phyloP scores from a whole-genome alignment of 2,329 filamentous ascomycete species.

The Emergomyces africanus region DNA sequence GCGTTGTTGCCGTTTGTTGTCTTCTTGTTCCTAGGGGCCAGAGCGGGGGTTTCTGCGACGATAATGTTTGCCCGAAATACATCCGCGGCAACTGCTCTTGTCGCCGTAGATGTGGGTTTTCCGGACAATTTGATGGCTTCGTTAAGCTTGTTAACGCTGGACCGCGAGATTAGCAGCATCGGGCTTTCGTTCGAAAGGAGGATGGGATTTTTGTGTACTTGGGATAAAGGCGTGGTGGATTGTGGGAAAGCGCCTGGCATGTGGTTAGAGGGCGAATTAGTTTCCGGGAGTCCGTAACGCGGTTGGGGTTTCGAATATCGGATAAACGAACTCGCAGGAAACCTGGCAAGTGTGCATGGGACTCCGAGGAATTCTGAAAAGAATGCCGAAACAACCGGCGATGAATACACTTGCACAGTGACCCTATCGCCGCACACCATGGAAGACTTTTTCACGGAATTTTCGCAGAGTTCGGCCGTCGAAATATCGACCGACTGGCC shows the following conservation, averaged over 20 bases:
- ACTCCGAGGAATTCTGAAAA: slow-evolving; percentile 65
- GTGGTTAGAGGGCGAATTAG: slow-evolving; percentile 2
- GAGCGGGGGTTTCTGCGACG: slow-evolving; percentile 42
- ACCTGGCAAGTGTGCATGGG: slow-evolving; percentile 71
- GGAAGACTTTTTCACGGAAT: slow-evolving; percentile 36
- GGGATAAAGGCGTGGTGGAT: slow-evolving; percentile 35
- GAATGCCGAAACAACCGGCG: slow-evolving; percentile 54
- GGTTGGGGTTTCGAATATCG: slow-evolving; percentile 62
- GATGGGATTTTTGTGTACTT: slow-evolving; percentile 42
- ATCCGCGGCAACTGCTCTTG: slow-evolving; percentile 52
- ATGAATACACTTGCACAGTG: slow-evolving; percentile 56
- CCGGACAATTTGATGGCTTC: slow-evolving; percentile 48
- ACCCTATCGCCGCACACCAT: slow-evolving; percentile 77
- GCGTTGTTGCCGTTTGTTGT: not conserved
- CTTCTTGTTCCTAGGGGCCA: slow-evolving; percentile 8
- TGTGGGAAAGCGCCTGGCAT: slow-evolving; percentile 44
- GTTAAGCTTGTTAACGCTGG: slow-evolving; percentile 70
- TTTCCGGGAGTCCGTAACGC: slow-evolving; percentile 29
- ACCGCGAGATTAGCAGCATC: slow-evolving; percentile 69
- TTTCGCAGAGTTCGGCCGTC: slow-evolving; percentile 48
- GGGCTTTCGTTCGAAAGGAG: slow-evolving; percentile 87
- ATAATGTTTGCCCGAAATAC: slow-evolving; percentile 87
- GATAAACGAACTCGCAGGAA: slow-evolving; percentile 55
- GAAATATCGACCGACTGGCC: slow-evolving; percentile 37
- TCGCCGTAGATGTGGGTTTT: slow-evolving; percentile 35